Evolutionary conservation across 2,329 filamentous ascomycete species (phyloP), one percentile per base, ranked within the genome.

Genomic region (Eurotiales sp.): DNA sequence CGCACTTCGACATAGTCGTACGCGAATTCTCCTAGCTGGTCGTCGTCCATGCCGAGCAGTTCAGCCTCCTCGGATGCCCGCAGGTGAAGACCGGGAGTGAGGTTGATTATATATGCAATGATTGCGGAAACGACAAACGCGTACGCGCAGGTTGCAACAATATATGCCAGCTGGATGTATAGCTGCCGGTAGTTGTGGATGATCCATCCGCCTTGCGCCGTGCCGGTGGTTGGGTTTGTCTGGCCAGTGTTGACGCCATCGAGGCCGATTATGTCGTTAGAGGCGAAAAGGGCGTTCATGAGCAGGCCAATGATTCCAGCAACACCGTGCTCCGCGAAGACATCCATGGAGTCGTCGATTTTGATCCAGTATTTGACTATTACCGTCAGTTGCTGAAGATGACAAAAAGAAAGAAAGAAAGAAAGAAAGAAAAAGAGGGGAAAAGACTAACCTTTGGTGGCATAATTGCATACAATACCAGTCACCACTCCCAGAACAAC

Each of bases 311-410:
- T 78, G 58, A 93, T 88, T 58, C 90, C 90, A 44, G 90, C 89
- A 57, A 95, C 75, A 63, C 82, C 89, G 80, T 95, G 90, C 72
- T 93, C 88, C 59, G 90, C 90, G 72, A 95, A 93, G 63, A 95
- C 85, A 75, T 95, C 90, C 71, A 95, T 87, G 5, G 87, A 86
- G 66, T 95, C 90, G 61, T 95, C 90, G 51, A 95, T 84, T 56
- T 84, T 84, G 64, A 95, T 77, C 82, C 82, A 85, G 73, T 83
- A 85, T 72, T 85, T 85, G 70, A 85, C 77, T 80, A 56, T n/a
- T 17, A n/a, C 21, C 21, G 19, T 45, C 58, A 55, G 58, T 1
- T 40, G 22, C 17, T 45, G 21, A 5, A 22, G 10, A 19, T 19
- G 8, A 14, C n/a, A n/a, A n/a, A n/a, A n/a, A n/a, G n/a, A n/a